Evolutionary conservation across 352 stramenopile species (phyloP).

Genomic region (Blastocystis sp.): DNA sequence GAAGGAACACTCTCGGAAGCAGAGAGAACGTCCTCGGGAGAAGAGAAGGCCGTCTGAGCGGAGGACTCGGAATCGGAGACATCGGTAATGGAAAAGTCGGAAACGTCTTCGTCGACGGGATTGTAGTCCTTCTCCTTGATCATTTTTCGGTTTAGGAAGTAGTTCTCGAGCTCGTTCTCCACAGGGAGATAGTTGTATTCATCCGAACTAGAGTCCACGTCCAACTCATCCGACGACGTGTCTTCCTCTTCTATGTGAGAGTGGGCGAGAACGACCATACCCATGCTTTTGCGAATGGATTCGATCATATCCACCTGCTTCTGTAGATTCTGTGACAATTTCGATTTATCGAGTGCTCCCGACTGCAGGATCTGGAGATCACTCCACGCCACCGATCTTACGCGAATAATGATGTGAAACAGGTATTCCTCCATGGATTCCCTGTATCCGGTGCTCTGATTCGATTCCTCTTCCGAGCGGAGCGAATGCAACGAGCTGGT

Average conservation of each 20-base stretch:
- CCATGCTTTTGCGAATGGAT: neutral
- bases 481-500: neutral
- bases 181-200: neutral
- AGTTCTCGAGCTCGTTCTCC: neutral
- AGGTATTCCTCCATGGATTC: neutral
- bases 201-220: neutral
- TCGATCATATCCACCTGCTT: constrained; percentile 6
- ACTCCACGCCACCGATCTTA: neutral
- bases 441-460: neutral
- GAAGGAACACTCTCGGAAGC: too few relatives aligned
- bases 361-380: constrained; percentile 11
- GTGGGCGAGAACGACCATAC: neutral
- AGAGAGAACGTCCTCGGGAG: neutral
- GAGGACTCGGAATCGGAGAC: neutral
- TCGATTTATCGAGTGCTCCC: neutral
- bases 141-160: neutral
- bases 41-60: neutral
- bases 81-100: neutral
- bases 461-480: neutral
- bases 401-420: neutral
- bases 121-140: neutral
- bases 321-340: neutral
- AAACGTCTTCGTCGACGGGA: neutral
- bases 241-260: neutral
- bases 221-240: neutral